These are phyloP conservation scores for Colletotrichum phormii DNA, from an alignment of 2,329 filamentous ascomycete genomes.

Conservation along the genomic window DNA sequence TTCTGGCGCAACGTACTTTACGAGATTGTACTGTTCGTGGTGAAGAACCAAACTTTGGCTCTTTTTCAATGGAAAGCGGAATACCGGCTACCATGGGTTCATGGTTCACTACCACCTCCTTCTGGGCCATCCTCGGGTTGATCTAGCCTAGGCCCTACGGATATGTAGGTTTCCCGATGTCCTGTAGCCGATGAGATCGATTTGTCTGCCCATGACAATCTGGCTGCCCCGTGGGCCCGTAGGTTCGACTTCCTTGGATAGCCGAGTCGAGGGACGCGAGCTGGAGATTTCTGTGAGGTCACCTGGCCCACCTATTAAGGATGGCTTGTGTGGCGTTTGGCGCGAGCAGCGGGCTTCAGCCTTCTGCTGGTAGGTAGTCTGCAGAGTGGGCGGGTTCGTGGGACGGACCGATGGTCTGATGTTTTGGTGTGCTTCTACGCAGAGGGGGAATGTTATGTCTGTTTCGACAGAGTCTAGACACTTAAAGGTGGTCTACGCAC, in stretches of 20 bases:
- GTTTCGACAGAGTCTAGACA: too few relatives aligned
- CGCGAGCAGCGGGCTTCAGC: background rate
- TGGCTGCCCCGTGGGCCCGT: background rate
- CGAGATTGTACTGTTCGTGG: background rate
- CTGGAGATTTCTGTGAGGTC: background rate
- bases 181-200: background rate
- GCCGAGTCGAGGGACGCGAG: background rate
- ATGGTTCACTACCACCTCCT: background rate
- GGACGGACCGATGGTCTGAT: background rate
- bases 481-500: background rate
- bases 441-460: background rate
- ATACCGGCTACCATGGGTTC: too few relatives aligned
- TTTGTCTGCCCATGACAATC: background rate
- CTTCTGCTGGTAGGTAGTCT: background rate
- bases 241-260: background rate
- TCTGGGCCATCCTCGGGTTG: background rate
- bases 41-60: background rate
- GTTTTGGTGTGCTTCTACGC: background rate
- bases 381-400: background rate
- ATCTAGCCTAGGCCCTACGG: background rate
- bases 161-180: background rate
- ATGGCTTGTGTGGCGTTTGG: background rate
- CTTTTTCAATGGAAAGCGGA: background rate
- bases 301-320: background rate
- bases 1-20: background rate